Percentiles rank a stretch among this genome's conserved stretches.
phyloP scores from a whole-genome alignment of 495 filamentous ascomycete species.

The Endocarpon pusillum region DNA sequence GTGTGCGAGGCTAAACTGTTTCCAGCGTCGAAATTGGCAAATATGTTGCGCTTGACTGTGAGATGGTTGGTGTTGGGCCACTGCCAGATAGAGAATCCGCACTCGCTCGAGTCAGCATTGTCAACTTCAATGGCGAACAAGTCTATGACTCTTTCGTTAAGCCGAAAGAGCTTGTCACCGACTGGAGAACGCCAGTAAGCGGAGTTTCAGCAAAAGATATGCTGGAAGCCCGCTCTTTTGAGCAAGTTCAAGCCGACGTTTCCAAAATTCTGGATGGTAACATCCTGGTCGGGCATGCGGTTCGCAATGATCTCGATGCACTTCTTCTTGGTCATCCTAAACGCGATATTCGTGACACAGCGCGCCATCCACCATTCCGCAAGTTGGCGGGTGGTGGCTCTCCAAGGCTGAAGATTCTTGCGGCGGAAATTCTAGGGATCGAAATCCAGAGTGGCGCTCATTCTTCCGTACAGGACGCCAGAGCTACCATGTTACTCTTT shows the following conservation, averaged over 20 bases:
- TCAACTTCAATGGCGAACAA: conserved; percentile 82
- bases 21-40: conserved; percentile 48
- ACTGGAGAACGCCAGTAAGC: conserved; percentile 75
- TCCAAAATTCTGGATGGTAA: conserved; percentile 52
- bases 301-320: conserved; percentile 68
- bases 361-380: conserved; percentile 53
- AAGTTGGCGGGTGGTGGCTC: conserved; percentile 60
- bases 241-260: conserved; percentile 56
- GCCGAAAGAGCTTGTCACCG: conserved; percentile 57
- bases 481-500: conserved; percentile 77
- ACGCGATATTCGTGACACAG: conserved; percentile 69
- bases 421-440: conserved; percentile 58
- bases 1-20: conserved; percentile 4
- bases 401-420: conserved; percentile 58
- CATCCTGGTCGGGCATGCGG: conserved; percentile 77
- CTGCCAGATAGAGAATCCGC: conserved; percentile 45
- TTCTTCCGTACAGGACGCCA: conserved; percentile 72
- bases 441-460: conserved; percentile 69
- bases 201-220: conserved; percentile 63
- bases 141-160: conserved; percentile 83
- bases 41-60: conserved; percentile 87
- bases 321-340: conserved; percentile 60
- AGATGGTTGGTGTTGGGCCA: conserved; percentile 88
- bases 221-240: conserved; percentile 46
- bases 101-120: conserved; percentile 69